Percentiles rank a stretch among this genome's conserved stretches.
Conservation (phyloP, 1,284 basidiomycete genomes). For the Paramarasmius palmivorus region DNA sequence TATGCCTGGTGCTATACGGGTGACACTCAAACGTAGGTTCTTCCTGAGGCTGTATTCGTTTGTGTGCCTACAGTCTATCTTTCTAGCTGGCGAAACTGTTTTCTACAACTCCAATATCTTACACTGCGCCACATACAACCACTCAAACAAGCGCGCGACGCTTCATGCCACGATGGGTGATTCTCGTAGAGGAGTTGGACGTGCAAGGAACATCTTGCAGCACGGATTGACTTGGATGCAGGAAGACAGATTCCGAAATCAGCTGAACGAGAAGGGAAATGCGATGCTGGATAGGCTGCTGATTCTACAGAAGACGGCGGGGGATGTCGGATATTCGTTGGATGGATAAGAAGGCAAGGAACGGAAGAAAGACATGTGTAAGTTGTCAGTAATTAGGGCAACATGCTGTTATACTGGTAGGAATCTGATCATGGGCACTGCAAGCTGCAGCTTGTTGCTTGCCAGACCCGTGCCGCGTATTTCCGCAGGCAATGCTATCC, state of each 20-base stretch:
- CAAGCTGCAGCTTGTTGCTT: no score
- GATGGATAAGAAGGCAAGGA: no score
- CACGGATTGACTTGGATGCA: constrained; percentile 80
- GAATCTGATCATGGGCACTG: no score
- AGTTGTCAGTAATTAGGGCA: no score
- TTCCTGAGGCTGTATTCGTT: background rate
- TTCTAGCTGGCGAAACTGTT: constrained; percentile 65
- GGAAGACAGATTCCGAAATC: constrained; percentile 50
- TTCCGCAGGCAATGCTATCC: no score
- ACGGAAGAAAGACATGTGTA: no score
- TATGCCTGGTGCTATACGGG: constrained; percentile 69
- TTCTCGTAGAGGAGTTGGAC: constrained; percentile 57
- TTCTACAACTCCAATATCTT: constrained; percentile 86
- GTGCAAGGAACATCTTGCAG: constrained; percentile 80
- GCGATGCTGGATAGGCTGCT: constrained; percentile 66
- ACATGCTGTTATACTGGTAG: no score
- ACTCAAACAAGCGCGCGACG: constrained; percentile 58
- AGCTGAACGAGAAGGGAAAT: constrained; percentile 48
- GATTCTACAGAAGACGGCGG: constrained; percentile 47
- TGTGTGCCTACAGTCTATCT: background rate
- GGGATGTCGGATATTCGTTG: constrained; percentile 55
- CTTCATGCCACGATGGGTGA: constrained; percentile 77
- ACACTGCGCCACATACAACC: constrained; percentile 71
- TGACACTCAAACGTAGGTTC: constrained; percentile 60
- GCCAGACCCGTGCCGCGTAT: no score